Base-by-base conservation (phyloP, 768 basidiomycete species). In the Macrocybe gigantea region DNA sequence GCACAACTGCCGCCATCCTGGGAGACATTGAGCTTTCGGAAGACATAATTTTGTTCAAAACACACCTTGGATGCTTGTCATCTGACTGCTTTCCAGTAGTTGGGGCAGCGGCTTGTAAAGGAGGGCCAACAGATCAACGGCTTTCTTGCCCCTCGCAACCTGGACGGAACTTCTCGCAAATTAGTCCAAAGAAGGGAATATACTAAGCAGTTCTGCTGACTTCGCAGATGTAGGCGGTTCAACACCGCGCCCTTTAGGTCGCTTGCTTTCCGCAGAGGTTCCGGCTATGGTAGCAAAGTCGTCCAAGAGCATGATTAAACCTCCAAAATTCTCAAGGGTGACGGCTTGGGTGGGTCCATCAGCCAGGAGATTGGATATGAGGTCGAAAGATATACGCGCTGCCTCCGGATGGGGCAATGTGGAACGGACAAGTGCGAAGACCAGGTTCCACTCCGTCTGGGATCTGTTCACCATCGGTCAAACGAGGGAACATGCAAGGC, bases 361-460 rank as follows among this genome's bases (percentile, higher is more conserved):
- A 0, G 75, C 63, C 10, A 77, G 73, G n/a, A 97, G 72, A 37
- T 67, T 69, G 12, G 75, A 65, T n/a, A 95, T 70, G 13, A 96
- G 75, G 13, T 83, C 83, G 59, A 97, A 89, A 2, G 95, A 87
- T 44, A 83, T 69, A 34, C 88, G 84, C 22, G 91, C 83, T 5
- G 93, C 94, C 64, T 92, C 90, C 7, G 90, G 80, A 60, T 96
- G 88, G 9, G 83, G 73, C 37, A 93, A 78, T 0, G 93, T 94
- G 1, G 85, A 85, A 41, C 90, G 82, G 53, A 98, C 77, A 30
- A 97, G 72, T 1, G 90, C 88, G 57, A 94, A 90, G 14, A 94
- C 78, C 36, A 98, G 71, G 52, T 90, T 93, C 95, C 95, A 99
- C 62, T 98, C 95, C 0, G 95, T 97, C 54, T 88, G 85, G 1